Conservation (phyloP, 225 moss, liverwort and hornwort species). For the Marchantia paleacea region DNA sequence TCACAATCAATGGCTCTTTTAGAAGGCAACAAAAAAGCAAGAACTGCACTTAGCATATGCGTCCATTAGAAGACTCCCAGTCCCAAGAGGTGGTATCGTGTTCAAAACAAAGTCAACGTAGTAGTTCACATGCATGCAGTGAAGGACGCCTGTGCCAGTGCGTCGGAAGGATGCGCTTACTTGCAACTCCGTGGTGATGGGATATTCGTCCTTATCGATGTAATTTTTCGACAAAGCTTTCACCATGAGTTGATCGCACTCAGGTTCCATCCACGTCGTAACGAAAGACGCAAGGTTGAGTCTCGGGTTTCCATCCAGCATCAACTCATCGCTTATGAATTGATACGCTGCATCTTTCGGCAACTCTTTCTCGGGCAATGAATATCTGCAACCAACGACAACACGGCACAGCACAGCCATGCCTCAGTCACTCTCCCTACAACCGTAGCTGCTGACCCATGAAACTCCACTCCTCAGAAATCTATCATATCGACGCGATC, state of each 20-base stretch:
- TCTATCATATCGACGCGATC: too few species aligned
- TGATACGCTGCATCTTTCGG: conserved; percentile 82
- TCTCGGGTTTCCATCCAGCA: conserved; percentile 93
- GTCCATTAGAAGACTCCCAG: background rate
- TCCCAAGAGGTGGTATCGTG: background rate
- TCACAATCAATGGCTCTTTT: too few species aligned
- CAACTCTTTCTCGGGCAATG: conserved; percentile 52
- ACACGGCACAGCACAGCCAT: background rate
- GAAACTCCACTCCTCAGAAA: background rate
- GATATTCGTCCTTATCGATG: conserved; percentile 96
- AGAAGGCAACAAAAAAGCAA: too few species aligned
- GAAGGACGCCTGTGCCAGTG: background rate
- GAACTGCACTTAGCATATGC: too few species aligned
- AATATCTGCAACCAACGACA: conserved; percentile 37
- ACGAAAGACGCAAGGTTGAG: conserved; percentile 81
- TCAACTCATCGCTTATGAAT: conserved; percentile 74
- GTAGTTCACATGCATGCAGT: too few species aligned
- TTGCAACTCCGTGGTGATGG: conserved; percentile 85
- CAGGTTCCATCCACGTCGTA: conserved; percentile 98
- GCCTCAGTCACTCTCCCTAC: background rate
- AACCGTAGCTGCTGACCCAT: background rate
- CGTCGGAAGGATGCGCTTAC: conserved; percentile 21
- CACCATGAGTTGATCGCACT: conserved; percentile 80
- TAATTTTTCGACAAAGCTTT: conserved; percentile 67
- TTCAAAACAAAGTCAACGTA: background rate